A percentile compares a stretch with the other conserved stretches of the same genome.
Conservation (phyloP, 805 yeast species). For the Scheffersomyces coipomensis region DNA sequence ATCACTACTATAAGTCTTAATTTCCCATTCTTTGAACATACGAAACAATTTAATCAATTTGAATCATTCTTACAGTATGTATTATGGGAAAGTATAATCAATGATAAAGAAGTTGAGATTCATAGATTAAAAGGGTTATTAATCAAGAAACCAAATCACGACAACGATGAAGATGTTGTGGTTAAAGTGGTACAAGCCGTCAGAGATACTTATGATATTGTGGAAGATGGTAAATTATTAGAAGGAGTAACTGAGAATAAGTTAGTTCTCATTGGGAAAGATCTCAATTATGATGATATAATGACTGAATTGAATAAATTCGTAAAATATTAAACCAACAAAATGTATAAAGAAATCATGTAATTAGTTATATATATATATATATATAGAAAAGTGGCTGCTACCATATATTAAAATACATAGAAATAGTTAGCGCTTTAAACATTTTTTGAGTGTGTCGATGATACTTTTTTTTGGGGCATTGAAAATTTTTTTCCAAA, state of each 20-base stretch:
- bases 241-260: slow-evolving; percentile 47
- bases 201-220: slow-evolving; percentile 83
- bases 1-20: slow-evolving; percentile 35
- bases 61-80: slow-evolving; percentile 67
- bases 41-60: slow-evolving; percentile 41
- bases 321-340: background rate
- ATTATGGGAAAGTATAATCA: slow-evolving; percentile 66
- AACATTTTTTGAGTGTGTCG: too few species aligned
- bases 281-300: slow-evolving; percentile 40
- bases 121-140: slow-evolving; percentile 83
- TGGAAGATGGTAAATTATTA: slow-evolving; percentile 41
- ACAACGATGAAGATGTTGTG: slow-evolving; percentile 19
- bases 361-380: background rate
- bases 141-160: slow-evolving; percentile 32
- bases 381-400: background rate
- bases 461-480: too few species aligned
- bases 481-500: too few species aligned
- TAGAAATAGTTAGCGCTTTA: too few species aligned
- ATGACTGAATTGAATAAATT: slow-evolving; percentile 24
- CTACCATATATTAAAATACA: too few species aligned
- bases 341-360: background rate
- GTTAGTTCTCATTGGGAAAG: slow-evolving; percentile 75
- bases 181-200: slow-evolving; percentile 85
- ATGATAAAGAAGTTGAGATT: slow-evolving; percentile 54
- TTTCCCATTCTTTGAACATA: slow-evolving; percentile 42